Percentiles rank a stretch among this genome's conserved stretches.
phyloP scores from a whole-genome alignment of 768 basidiomycete species.

The Hericium rajendrae region DNA sequence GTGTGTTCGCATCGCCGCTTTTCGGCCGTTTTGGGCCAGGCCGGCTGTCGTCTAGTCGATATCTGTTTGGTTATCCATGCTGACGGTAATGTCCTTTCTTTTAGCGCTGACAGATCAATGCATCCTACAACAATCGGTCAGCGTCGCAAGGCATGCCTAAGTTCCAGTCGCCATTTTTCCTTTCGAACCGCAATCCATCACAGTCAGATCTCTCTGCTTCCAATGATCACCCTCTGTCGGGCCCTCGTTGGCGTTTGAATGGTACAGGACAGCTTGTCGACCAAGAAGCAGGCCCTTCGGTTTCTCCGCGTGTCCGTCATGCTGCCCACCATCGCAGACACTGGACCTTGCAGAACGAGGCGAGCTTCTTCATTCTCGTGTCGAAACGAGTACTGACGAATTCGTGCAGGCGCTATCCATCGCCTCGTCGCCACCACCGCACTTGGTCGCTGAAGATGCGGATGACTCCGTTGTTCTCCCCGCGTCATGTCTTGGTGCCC shows the following conservation, averaged over 20 bases:
- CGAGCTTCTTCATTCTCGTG: too few species aligned
- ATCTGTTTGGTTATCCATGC: neutral
- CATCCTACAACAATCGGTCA: constrained; percentile 14
- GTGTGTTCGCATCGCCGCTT: neutral
- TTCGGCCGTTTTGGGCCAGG: neutral
- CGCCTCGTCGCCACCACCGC: too few species aligned
- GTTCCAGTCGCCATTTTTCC: constrained; percentile 11
- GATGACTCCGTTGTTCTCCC: too few species aligned
- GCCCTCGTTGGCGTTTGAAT: constrained; percentile 55
- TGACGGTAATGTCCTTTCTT: neutral
- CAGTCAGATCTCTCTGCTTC: constrained; percentile 25
- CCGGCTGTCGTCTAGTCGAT: neutral
- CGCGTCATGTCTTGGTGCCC: too few species aligned
- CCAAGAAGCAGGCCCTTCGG: constrained; percentile 25
- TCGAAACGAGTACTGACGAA: too few species aligned
- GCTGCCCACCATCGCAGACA: too few species aligned
- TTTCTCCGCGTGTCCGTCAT: too few species aligned
- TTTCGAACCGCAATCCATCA: constrained; percentile 13
- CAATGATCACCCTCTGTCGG: constrained; percentile 33
- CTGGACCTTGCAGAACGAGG: too few species aligned
- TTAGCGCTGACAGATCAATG: constrained; percentile 16
- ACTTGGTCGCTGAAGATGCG: too few species aligned
- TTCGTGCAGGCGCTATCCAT: too few species aligned
- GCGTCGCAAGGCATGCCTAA: constrained; percentile 11
- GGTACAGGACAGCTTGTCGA: constrained; percentile 56